A percentile compares a stretch with the other conserved stretches of the same genome.
Conservation (phyloP, 2,329 filamentous ascomycete species). For the Aspergillus neotritici region DNA sequence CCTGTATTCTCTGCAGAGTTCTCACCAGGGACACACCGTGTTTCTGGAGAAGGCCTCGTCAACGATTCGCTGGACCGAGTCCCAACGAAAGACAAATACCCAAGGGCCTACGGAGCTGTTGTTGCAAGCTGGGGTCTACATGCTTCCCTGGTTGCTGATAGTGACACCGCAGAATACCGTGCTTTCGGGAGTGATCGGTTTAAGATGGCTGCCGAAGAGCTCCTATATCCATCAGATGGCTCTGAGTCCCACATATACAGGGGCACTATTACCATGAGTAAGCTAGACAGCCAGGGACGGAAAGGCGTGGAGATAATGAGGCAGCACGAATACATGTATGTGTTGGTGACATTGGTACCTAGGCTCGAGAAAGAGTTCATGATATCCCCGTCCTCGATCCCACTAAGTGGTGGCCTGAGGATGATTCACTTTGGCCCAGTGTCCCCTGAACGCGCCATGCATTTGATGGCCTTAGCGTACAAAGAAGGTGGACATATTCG, state of each 20-base stretch:
- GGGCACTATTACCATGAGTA: slow-evolving; percentile 47
- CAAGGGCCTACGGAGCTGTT: slow-evolving; percentile 62
- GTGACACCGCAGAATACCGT: slow-evolving; percentile 76
- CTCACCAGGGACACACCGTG: slow-evolving; percentile 49
- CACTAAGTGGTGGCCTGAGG: slow-evolving; percentile 64
- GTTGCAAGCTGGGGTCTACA: slow-evolving; percentile 90
- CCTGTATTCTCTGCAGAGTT: slow-evolving; percentile 61
- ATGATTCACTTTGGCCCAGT: slow-evolving; percentile 71
- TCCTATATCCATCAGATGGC: slow-evolving; percentile 57
- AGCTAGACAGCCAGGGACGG: slow-evolving; percentile 16
- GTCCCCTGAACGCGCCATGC: slow-evolving; percentile 62
- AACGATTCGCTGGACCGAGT: slow-evolving; percentile 18
- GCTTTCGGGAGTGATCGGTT: slow-evolving; percentile 73
- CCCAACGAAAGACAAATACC: slow-evolving; percentile 21
- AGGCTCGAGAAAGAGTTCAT: slow-evolving; percentile 75
- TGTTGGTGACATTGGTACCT: slow-evolving; percentile 70
- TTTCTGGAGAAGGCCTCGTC: slow-evolving; percentile 45
- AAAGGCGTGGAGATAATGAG: slow-evolving; percentile 29
- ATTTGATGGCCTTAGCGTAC: slow-evolving; percentile 64
- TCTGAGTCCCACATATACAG: slow-evolving; percentile 52
- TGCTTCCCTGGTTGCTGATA: slow-evolving; percentile 81
- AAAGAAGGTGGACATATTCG: slow-evolving; percentile 51
- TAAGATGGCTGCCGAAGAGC: slow-evolving; percentile 72
- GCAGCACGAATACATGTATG: slow-evolving; percentile 61
- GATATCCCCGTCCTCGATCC: slow-evolving; percentile 68